Evolutionary conservation across 129 eudicot species (phyloP).

Genomic region (Daucus carota): DNA sequence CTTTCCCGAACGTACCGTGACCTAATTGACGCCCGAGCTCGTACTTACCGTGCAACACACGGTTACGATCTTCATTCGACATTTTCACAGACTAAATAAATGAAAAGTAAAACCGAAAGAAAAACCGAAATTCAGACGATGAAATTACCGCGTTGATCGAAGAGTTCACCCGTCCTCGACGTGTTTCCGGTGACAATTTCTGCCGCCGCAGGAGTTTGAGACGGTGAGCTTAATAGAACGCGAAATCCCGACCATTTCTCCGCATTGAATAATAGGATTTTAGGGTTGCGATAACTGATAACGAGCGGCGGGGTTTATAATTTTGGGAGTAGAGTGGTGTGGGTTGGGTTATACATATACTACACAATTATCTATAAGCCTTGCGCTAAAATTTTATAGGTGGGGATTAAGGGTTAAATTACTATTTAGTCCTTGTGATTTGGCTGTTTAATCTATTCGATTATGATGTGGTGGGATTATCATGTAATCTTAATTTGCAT

Average conservation of each 20-base stretch:
- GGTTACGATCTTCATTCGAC: slow-evolving; percentile 32
- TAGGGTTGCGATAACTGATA: background rate
- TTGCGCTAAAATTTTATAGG: background rate
- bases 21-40: slow-evolving; percentile 76
- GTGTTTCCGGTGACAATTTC: slow-evolving; percentile 22
- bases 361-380: background rate
- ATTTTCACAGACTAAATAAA: background rate
- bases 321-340: background rate
- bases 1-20: slow-evolving; percentile 82
- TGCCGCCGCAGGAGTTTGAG: background rate
- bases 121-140: background rate
- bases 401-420: background rate
- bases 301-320: background rate
- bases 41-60: slow-evolving; percentile 62
- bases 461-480: background rate
- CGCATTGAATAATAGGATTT: slow-evolving; percentile 1
- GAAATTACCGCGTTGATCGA: too few relatives aligned
- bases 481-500: too few relatives aligned
- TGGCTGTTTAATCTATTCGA: background rate
- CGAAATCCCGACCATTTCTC: slow-evolving; percentile 8
- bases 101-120: background rate
- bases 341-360: too few relatives aligned
- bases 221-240: background rate
- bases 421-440: background rate
- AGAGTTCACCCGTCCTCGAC: slow-evolving; percentile 18